Percentiles rank a stretch among this genome's conserved stretches.
Conservation (phyloP, 2,329 filamentous ascomycete species). For the Cladophialophora chaetospira region DNA sequence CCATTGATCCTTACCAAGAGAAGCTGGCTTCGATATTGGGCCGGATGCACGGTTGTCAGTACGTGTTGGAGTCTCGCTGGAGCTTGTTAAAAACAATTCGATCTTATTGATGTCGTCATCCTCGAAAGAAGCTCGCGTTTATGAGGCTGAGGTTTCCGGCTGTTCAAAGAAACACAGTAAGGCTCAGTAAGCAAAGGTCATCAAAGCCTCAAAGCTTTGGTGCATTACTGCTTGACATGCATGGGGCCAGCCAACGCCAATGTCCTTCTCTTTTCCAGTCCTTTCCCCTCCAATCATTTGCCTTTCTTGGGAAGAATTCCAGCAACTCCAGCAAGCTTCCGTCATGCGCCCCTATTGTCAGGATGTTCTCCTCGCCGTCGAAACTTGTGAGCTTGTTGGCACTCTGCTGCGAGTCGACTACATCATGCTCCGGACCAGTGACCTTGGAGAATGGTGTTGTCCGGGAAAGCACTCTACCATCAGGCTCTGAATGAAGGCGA, state of each 20-base stretch:
- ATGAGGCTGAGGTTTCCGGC: too few species aligned
- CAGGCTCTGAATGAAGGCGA: not conserved
- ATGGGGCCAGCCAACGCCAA: not conserved
- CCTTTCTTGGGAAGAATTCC: conserved; percentile 32
- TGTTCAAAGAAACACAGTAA: too few species aligned
- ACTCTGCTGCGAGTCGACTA: conserved; percentile 7
- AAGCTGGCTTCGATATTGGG: too few species aligned
- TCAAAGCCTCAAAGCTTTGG: not conserved
- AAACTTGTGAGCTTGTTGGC: conserved; percentile 29
- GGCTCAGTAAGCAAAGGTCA: too few species aligned
- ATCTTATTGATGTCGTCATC: too few species aligned
- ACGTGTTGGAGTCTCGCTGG: too few species aligned
- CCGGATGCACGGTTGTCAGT: too few species aligned
- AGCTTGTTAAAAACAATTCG: too few species aligned
- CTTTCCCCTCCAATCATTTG: conserved; percentile 18
- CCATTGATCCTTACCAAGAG: too few species aligned
- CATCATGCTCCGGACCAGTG: conserved; percentile 23
- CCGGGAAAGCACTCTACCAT: conserved; percentile 14
- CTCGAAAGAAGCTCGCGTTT: too few species aligned
- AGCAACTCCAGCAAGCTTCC: conserved; percentile 28
- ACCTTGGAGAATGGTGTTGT: conserved; percentile 33
- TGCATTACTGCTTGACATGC: not conserved
- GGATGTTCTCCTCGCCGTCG: conserved; percentile 33
- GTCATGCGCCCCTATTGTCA: conserved; percentile 36
- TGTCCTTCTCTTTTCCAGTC: conserved; percentile 27